phyloP scores from a whole-genome alignment of 2,329 filamentous ascomycete species.

The Xylaria multiplex region DNA sequence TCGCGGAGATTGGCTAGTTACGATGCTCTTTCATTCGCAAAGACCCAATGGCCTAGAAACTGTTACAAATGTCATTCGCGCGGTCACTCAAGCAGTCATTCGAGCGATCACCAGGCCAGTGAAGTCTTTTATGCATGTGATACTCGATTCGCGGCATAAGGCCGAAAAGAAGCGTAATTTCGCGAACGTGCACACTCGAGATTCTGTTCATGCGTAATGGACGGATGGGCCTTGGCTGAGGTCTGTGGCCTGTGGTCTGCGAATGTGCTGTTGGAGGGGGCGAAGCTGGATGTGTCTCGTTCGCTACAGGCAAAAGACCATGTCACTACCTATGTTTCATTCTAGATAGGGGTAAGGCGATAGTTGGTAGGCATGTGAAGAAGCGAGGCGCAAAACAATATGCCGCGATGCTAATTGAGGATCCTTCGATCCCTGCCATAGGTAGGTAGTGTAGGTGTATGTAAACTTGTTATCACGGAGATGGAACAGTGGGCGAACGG shows the following conservation, averaged over 20 bases:
- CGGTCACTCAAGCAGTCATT: conserved; percentile 5
- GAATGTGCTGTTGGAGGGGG: neutral
- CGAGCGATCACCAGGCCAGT: conserved; percentile 11
- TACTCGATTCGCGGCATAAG: conserved; percentile 44
- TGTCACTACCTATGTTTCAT: conserved; percentile 28
- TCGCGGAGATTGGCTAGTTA: conserved; percentile 41
- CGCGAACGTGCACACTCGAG: conserved; percentile 20
- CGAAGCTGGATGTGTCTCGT: conserved; percentile 26
- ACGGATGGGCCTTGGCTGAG: neutral
- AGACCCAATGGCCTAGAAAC: conserved; percentile 22
- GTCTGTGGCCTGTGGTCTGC: conserved; percentile 1
- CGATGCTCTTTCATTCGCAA: conserved; percentile 38
- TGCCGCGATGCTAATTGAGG: conserved; percentile 17
- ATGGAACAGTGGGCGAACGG: too few relatives aligned
- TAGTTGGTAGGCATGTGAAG: conserved; percentile 9
- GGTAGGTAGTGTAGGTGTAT: neutral
- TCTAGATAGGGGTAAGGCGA: conserved; percentile 10
- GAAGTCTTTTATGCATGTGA: conserved; percentile 43
- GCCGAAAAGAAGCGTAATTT: conserved; percentile 28
- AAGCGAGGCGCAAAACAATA: conserved; percentile 10
- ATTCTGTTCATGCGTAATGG: conserved; percentile 16
- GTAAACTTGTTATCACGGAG: too few relatives aligned
- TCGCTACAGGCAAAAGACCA: conserved; percentile 21
- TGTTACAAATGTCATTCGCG: conserved; percentile 37
- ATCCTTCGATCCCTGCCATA: neutral